Percentiles rank a stretch among this genome's conserved stretches.
These are phyloP conservation scores for Talaromyces piceae DNA, from an alignment of 2,329 filamentous ascomycete species.

Conservation along the genomic window DNA sequence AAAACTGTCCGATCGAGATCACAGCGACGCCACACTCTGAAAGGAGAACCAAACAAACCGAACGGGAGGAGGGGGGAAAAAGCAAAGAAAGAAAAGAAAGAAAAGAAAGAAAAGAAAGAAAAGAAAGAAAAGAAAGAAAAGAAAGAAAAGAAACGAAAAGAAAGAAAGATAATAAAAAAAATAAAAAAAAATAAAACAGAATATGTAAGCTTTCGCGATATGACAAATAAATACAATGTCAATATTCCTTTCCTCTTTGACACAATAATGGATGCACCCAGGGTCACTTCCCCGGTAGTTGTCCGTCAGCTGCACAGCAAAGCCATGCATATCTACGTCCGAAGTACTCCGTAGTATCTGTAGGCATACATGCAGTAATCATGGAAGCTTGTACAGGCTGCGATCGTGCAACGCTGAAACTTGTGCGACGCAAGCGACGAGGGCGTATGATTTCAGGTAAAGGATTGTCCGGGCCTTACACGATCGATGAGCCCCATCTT, in stretches of 20 bases:
- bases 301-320: background rate
- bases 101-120: too few relatives aligned
- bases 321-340: background rate
- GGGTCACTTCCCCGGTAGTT: background rate
- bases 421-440: background rate
- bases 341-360: too few relatives aligned
- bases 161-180: background rate
- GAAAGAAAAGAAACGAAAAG: too few relatives aligned
- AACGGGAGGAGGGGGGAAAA: background rate
- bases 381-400: background rate
- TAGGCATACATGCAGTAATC: background rate
- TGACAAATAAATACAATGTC: too few relatives aligned
- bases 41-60: background rate
- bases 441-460: background rate
- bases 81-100: too few relatives aligned
- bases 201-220: background rate
- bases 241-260: too few relatives aligned
- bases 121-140: too few relatives aligned
- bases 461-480: background rate
- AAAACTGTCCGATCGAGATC: background rate
- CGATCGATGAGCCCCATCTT: background rate
- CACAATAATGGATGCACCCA: background rate
- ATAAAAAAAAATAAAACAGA: background rate
- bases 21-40: background rate
- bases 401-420: background rate